Base-by-base conservation (phyloP, 176 grass and related monocot genomes). In the Bonia amplexicaulis region DNA sequence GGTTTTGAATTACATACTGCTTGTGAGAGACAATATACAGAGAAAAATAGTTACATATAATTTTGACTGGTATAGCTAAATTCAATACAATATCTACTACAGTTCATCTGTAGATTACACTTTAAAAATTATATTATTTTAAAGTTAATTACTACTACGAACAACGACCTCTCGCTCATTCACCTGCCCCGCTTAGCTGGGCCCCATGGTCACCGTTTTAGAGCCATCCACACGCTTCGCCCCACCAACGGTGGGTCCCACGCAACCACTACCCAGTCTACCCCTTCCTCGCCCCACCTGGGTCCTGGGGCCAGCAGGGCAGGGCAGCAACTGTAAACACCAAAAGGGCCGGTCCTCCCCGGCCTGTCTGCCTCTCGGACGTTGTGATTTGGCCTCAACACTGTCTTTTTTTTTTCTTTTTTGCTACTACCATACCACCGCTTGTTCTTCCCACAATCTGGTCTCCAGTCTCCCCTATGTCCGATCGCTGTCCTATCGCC, bases 291-390 rank as follows among this genome's bases (percentile, higher is more conserved):
- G 20, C 17, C 23, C 19, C 6, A 7, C 22, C 5, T 42, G 4
- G 4, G 20, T 22, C 19, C 11, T 15, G 12, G 2, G 41, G 57
- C 10, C n/a, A 1, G 23, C 23, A 26, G 1, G 23, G 1, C 59
- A 25, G 5, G 12, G 11, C 44, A 19, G 71, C 46, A 51, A 19
- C 45, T 11, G 44, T 49, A 49, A 29, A 29, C 69, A 73, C 0
- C 5, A 0, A 14, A 14, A 3, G 6, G 41, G 12, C 0, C 39
- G 20, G 19, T 27, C 37, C 20, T 6, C 4, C 7, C 17, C 9
- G 4, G 17, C 4, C 4, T 8, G 14, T 25, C 13, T 44, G 51
- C n/a, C 12, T 42, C 53, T 71, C 39, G 67, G 52, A 58, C 14
- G 5, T 11, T 27, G 80, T n/a, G 53, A 82, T 72, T 72, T 82